A percentile compares a stretch with the other conserved stretches of the same genome.
These are phyloP conservation scores for Massarina eburnea DNA, from an alignment of 2,329 filamentous ascomycete genomes.

Conservation along the genomic window DNA sequence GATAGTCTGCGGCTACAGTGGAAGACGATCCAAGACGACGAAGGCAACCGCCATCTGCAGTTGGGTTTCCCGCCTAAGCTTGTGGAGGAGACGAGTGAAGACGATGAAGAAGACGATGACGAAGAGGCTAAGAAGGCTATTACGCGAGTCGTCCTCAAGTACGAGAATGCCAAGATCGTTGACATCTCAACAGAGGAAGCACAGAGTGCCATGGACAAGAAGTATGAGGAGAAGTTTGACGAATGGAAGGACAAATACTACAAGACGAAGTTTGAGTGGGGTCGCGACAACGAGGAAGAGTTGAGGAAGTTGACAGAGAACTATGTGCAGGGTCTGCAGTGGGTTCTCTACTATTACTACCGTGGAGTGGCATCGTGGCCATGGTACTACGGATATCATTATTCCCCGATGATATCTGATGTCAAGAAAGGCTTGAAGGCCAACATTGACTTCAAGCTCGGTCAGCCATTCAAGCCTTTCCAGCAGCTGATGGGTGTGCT, in stretches of 20 bases:
- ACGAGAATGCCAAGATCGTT: constrained; percentile 84
- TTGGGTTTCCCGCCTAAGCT: constrained; percentile 60
- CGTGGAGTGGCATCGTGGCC: constrained; percentile 96
- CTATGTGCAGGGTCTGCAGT: constrained; percentile 95
- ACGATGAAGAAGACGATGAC: constrained; percentile 74
- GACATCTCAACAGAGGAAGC: constrained; percentile 79
- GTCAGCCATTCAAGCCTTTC: constrained; percentile 91
- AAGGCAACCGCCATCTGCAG: constrained; percentile 67
- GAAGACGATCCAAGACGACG: constrained; percentile 64
- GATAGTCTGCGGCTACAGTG: constrained; percentile 66
- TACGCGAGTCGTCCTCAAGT: constrained; percentile 81
- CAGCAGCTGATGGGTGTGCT: constrained; percentile 98
- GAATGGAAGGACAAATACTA: constrained; percentile 97
- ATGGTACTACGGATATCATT: constrained; percentile 97
- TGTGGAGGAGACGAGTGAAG: constrained; percentile 59
- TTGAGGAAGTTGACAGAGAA: constrained; percentile 85
- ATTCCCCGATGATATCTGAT: constrained; percentile 95
- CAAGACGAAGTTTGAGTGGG: constrained; percentile 86
- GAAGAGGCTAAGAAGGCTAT: constrained; percentile 85
- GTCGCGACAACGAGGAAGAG: constrained; percentile 75
- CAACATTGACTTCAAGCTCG: constrained; percentile 87
- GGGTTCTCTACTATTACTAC: constrained; percentile 99
- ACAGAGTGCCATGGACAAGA: constrained; percentile 74
- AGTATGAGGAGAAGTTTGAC: constrained; percentile 87
- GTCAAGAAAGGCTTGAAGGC: constrained; percentile 85